A percentile compares a stretch with the other conserved stretches of the same genome.
Conservation (phyloP, 176 grass and related monocot species). For the Carex pumila region DNA sequence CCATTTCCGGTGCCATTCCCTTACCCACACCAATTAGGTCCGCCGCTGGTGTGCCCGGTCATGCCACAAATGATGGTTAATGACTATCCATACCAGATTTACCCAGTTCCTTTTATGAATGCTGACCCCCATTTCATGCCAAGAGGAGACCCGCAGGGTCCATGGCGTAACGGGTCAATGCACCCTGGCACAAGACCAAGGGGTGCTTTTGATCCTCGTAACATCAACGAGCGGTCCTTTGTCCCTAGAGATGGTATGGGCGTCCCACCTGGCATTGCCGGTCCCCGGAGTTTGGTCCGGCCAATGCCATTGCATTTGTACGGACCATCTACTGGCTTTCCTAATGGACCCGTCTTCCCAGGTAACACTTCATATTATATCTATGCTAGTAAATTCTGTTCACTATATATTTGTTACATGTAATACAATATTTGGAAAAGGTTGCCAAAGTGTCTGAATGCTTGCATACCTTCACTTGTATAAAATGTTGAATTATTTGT, state of each 20-base stretch:
- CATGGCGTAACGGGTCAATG: slow-evolving; percentile 8
- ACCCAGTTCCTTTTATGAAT: slow-evolving; percentile 23
- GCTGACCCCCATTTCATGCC: slow-evolving; percentile 20
- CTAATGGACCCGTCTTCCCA: slow-evolving; percentile 32
- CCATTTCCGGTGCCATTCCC: slow-evolving; percentile 32
- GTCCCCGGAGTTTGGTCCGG: slow-evolving; percentile 33
- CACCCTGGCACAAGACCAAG: slow-evolving; percentile 4
- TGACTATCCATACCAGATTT: slow-evolving; percentile 31
- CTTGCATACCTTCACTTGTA: not conserved
- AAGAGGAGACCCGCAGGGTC: slow-evolving; percentile 26
- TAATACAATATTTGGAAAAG: not conserved
- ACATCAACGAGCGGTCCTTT: slow-evolving; percentile 16
- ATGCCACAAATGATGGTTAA: slow-evolving; percentile 29
- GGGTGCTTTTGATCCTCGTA: slow-evolving; percentile 17
- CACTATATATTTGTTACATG: no score
- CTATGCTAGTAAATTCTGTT: not conserved
- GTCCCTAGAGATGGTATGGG: slow-evolving; percentile 25
- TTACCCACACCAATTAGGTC: slow-evolving; percentile 24
- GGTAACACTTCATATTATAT: slow-evolving; percentile 15
- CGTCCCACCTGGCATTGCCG: slow-evolving; percentile 28
- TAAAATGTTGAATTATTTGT: not conserved
- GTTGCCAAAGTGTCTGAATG: not conserved
- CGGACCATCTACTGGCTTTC: slow-evolving; percentile 28
- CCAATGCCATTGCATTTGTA: slow-evolving; percentile 27
- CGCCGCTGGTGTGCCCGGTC: slow-evolving; percentile 28